Base-by-base conservation (phyloP, 768 basidiomycete genomes). In the Leccinum olivaceopallidum region DNA sequence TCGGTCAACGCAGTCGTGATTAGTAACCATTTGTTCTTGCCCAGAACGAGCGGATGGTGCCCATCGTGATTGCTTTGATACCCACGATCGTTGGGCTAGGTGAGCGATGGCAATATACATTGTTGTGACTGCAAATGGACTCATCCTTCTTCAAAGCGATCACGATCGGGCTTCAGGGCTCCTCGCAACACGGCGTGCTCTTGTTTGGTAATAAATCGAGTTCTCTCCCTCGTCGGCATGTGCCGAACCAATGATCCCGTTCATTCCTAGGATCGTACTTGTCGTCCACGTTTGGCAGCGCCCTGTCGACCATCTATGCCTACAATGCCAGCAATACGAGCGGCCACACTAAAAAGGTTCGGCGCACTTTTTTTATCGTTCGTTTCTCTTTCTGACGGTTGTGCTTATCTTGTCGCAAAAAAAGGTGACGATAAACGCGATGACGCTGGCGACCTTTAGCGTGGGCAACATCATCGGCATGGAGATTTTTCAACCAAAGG, bases 311-410 rank as follows among this genome's bases (percentile, higher is more conserved):
- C 0, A 77, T 87, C 12, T 87, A 87, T 59, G 85, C 86, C 0
- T 87, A 84, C 64, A 86, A 87, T 56, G 83, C 85, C 7, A 82
- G 81, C 56, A 87, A 88, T 68, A 87, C 82, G 0, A 80, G 80
- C 36, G 85, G 85, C 0, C 83, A 86, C 55, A 88, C 86, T 6
- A 88, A 89, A 77, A 89, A 88, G 76, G 77, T 75, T 75, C 49
- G 6, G 36, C 5, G 18, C 18, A 42, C 7, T 3, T 8, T 44
- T 9, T 44, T 10, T 44, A 22, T 14, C 10, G 2, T 14, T 9
- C n/a, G 28, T 5, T 56, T 57, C 37, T 18, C 7, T 44, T 44
- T 28, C 37, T 47, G 51, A 39, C 39, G n/a, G 48, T 30, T 28
- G 49, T 57, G 32, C 57, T 44, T 5, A 20, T 30, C 52, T 28